A percentile compares a stretch with the other conserved stretches of the same genome.
phyloP scores from a whole-genome alignment of 768 basidiomycete species.

The Boletus speciosus region DNA sequence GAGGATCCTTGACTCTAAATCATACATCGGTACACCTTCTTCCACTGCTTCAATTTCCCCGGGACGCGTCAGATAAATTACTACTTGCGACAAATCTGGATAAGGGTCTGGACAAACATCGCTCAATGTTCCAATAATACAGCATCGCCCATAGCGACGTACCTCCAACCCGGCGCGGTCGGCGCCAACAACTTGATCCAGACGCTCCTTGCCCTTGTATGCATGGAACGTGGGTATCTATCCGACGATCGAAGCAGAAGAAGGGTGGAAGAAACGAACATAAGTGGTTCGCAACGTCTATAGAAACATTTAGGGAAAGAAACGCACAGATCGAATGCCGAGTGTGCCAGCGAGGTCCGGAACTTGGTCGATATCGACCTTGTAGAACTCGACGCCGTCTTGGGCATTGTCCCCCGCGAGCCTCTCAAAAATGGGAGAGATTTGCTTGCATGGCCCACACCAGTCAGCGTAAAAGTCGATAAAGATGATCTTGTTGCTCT shows the following conservation, averaged over 20 bases:
- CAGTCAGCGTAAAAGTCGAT: slow-evolving; percentile 22
- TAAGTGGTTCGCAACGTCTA: not conserved
- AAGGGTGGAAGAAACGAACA: not conserved
- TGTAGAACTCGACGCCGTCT: slow-evolving; percentile 54
- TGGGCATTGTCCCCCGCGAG: not conserved
- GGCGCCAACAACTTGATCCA: slow-evolving; percentile 1
- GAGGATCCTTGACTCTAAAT: too few relatives aligned
- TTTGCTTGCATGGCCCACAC: slow-evolving; percentile 18
- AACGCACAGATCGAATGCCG: slow-evolving; percentile 51
- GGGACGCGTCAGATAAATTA: not conserved
- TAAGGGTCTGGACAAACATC: not conserved
- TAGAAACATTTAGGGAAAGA: not conserved
- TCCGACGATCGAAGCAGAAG: too few relatives aligned
- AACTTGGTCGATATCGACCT: slow-evolving; percentile 65
- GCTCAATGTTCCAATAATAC: not conserved
- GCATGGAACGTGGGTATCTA: slow-evolving; percentile 22
- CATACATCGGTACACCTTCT: too few relatives aligned
- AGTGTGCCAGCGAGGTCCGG: slow-evolving; percentile 47
- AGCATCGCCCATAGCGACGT: not conserved
- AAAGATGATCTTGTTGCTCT: slow-evolving; percentile 3
- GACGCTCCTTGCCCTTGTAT: not conserved
- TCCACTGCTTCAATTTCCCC: too few relatives aligned
- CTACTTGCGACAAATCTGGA: too few relatives aligned
- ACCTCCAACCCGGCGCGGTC: not conserved
- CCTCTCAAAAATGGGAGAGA: slow-evolving; percentile 14